Evolutionary conservation across 306 rosid species (phyloP).

Genomic region (Cicer pinnatifidum): DNA sequence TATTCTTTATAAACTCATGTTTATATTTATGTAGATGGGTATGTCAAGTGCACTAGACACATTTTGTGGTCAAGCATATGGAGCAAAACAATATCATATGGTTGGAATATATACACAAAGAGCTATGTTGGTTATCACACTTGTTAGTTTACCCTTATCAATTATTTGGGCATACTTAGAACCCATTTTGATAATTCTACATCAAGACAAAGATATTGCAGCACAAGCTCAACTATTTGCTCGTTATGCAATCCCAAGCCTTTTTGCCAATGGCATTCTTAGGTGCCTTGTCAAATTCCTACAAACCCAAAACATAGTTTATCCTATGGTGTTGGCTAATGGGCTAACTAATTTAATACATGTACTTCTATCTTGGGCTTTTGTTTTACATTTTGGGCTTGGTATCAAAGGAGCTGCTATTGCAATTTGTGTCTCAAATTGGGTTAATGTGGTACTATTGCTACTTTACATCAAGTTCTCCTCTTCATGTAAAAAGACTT

Average conservation of each 20-base stretch:
- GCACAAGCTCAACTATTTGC: constrained; percentile 63
- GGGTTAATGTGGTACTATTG: constrained; percentile 58
- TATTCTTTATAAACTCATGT: not conserved
- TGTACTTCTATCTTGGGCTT: constrained; percentile 57
- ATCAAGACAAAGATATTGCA: constrained; percentile 62
- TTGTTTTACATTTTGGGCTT: constrained; percentile 61
- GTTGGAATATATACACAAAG: constrained; percentile 70
- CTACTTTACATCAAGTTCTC: constrained; percentile 62
- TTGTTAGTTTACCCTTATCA: constrained; percentile 55
- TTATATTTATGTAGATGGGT: constrained; percentile 56
- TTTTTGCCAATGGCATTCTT: constrained; percentile 61
- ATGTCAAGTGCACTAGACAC: constrained; percentile 78
- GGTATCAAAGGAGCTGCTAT: constrained; percentile 59
- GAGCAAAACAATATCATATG: constrained; percentile 70
- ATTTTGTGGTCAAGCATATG: constrained; percentile 78
- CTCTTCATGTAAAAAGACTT: constrained; percentile 59
- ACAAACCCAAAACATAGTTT: constrained; percentile 66
- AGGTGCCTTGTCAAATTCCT: constrained; percentile 49
- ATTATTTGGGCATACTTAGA: constrained; percentile 59
- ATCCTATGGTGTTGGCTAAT: constrained; percentile 66
- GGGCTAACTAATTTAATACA: constrained; percentile 58
- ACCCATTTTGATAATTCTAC: constrained; percentile 52
- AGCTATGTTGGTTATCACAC: constrained; percentile 56
- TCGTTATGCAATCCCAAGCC: constrained; percentile 62
- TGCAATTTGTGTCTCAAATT: constrained; percentile 49